Percentiles rank a stretch among this genome's conserved stretches.
phyloP scores from a whole-genome alignment of 2,329 filamentous ascomycete genomes.

The Huntiella moniliformis region DNA sequence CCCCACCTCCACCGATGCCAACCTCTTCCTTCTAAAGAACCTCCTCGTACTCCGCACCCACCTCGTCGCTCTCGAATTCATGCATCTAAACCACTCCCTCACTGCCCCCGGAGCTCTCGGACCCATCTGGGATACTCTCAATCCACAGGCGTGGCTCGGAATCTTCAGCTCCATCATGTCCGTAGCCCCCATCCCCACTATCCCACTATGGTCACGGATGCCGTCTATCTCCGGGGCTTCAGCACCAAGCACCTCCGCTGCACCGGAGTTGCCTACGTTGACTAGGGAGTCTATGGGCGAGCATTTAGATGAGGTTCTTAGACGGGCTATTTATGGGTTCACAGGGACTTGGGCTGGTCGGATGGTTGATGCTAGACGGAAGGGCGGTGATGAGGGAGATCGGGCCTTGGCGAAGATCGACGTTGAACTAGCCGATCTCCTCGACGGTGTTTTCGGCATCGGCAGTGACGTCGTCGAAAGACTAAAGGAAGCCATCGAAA shows the following conservation, averaged over 20 bases:
- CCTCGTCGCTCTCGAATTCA: conserved; percentile 89
- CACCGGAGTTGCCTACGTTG: conserved; percentile 13
- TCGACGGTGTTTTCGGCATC: conserved; percentile 39
- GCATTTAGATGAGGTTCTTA: conserved; percentile 42
- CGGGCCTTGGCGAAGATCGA: conserved; percentile 34
- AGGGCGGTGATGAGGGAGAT: conserved; percentile 29
- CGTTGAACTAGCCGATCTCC: conserved; percentile 34
- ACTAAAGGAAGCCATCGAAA: conserved; percentile 41
- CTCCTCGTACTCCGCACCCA: conserved; percentile 90
- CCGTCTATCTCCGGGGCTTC: conserved; percentile 18
- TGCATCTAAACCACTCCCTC: conserved; percentile 30
- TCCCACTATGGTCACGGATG: conserved; percentile 25
- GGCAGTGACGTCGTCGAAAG: conserved; percentile 40
- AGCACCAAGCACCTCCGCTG: conserved; percentile 15
- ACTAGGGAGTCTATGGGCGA: conserved; percentile 42
- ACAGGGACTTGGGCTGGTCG: conserved; percentile 39
- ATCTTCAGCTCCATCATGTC: conserved; percentile 40
- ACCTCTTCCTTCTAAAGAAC: conserved; percentile 89
- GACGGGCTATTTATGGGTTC: conserved; percentile 44
- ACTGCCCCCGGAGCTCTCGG: conserved; percentile 28
- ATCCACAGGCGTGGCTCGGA: conserved; percentile 37
- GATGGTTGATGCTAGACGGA: conserved; percentile 32
- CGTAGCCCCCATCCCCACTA: conserved; percentile 18
- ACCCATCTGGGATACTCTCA: conserved; percentile 46
- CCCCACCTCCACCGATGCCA: conserved; percentile 45